Conservation (phyloP, 164 flowering plant species). For the Vitis riparia region DNA sequence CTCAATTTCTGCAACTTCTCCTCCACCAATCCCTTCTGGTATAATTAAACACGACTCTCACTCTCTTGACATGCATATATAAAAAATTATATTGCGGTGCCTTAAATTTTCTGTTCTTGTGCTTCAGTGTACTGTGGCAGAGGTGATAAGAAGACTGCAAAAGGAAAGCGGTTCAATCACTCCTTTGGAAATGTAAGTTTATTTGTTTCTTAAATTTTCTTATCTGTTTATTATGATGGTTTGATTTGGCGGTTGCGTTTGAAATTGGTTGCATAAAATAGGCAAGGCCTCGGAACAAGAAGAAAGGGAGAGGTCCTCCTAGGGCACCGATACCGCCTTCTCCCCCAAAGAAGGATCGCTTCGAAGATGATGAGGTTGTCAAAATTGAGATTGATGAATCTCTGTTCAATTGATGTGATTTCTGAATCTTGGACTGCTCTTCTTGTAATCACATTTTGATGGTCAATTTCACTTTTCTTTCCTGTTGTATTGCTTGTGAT, state of each 20-base stretch:
- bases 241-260: background rate
- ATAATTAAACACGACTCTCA: background rate
- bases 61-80: background rate
- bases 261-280: constrained; percentile 17
- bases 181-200: constrained; percentile 81
- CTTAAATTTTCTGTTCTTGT: constrained; percentile 3
- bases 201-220: background rate
- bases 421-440: background rate
- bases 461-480: no score
- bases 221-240: background rate
- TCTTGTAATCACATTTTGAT: background rate
- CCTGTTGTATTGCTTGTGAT: background rate
- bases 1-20: constrained; percentile 29
- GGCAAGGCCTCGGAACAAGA: constrained; percentile 88
- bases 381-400: constrained; percentile 76
- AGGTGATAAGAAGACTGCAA: constrained; percentile 89
- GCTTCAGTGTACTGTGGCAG: constrained; percentile 75
- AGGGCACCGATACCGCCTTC: constrained; percentile 55
- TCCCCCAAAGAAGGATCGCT: constrained; percentile 64
- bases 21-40: constrained; percentile 36
- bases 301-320: constrained; percentile 89
- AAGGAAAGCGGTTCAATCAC: constrained; percentile 85
- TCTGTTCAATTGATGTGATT: constrained; percentile 28
- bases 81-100: background rate
- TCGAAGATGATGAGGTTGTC: constrained; percentile 54